These are phyloP conservation scores for Trichoderma reesei DNA, from an alignment of 495 filamentous ascomycete species.

Conservation along the genomic window DNA sequence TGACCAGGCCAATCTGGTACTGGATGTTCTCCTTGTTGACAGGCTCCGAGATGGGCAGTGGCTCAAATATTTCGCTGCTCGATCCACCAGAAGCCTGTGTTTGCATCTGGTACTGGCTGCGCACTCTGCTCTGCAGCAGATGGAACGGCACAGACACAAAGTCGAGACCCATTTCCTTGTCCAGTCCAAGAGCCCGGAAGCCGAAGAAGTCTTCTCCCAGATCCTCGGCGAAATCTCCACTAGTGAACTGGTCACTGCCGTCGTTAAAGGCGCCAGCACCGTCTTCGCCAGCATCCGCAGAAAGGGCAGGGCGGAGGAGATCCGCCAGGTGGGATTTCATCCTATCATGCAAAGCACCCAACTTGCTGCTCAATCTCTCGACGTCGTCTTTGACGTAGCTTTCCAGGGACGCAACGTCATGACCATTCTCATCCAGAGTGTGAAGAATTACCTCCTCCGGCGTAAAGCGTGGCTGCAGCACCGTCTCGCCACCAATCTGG, in stretches of 20 bases:
- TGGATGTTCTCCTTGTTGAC: constrained; percentile 70
- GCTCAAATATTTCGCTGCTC: constrained; percentile 51
- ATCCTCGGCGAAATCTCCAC: constrained; percentile 94
- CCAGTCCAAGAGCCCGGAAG: constrained; percentile 89
- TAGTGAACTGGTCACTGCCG: constrained; percentile 93
- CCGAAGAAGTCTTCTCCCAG: constrained; percentile 98
- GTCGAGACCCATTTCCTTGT: constrained; percentile 76
- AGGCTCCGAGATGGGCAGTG: constrained; percentile 64
- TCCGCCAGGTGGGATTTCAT: constrained; percentile 86
- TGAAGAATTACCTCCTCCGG: constrained; percentile 82
- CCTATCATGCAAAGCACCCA: constrained; percentile 77
- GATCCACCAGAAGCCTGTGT: constrained; percentile 46
- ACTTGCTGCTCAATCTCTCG: constrained; percentile 75
- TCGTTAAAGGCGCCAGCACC: constrained; percentile 88
- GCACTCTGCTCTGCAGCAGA: constrained; percentile 83
- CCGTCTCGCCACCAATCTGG: constrained; percentile 31
- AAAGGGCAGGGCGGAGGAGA: constrained; percentile 77
- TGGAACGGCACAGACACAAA: constrained; percentile 87
- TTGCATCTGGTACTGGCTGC: constrained; percentile 66
- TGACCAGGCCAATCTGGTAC: constrained; percentile 73
- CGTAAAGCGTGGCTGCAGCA: constrained; percentile 59
- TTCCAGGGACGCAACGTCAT: constrained; percentile 73
- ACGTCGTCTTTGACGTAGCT: constrained; percentile 89
- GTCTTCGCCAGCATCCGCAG: constrained; percentile 62
- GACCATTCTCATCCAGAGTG: constrained; percentile 68